A percentile compares a stretch with the other conserved stretches of the same genome.
Evolutionary conservation across 805 yeast genomes (phyloP).

Genomic region (Pichia cabralensis): DNA sequence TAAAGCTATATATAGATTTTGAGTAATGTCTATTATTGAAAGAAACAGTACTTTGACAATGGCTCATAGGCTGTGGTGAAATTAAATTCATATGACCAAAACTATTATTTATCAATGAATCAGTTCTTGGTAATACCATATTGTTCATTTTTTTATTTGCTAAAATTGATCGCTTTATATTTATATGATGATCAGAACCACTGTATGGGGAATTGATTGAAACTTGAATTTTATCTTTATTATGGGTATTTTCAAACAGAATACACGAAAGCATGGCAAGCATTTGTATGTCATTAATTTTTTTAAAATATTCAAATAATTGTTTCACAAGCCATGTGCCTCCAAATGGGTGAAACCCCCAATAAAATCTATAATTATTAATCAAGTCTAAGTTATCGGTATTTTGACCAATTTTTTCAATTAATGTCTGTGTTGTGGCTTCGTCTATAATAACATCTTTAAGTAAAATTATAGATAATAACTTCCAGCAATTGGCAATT

Average conservation of each 20-base stretch:
- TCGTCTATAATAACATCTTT: slow-evolving; percentile 30
- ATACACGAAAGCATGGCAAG: slow-evolving; percentile 80
- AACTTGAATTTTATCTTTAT: slow-evolving; percentile 21
- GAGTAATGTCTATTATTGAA: slow-evolving; percentile 10
- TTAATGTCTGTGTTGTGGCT: slow-evolving; percentile 10
- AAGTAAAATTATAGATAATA: slow-evolving; percentile 37
- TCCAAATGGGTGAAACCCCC: slow-evolving; percentile 83
- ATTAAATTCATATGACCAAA: no score
- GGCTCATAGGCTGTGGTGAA: not conserved
- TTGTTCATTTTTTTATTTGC: no score
- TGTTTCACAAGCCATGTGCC: slow-evolving; percentile 52
- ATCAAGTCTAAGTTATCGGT: slow-evolving; percentile 9
- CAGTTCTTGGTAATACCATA: no score
- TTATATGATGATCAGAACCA: no score
- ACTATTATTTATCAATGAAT: no score
- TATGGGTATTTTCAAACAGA: slow-evolving; percentile 35
- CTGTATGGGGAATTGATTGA: slow-evolving; percentile 40
- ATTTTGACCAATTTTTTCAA: slow-evolving; percentile 12
- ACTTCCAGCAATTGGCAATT: slow-evolving; percentile 67
- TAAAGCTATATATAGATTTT: slow-evolving; percentile 6
- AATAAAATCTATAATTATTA: slow-evolving; percentile 33
- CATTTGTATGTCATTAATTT: slow-evolving; percentile 69
- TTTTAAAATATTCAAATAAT: slow-evolving; percentile 56
- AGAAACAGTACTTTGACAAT: slow-evolving; percentile 12
- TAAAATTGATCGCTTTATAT: not conserved